Percentiles rank a stretch among this genome's conserved stretches.
These are phyloP conservation scores for Candida coquimbonensis DNA, from an alignment of 805 yeast species.

Conservation along the genomic window DNA sequence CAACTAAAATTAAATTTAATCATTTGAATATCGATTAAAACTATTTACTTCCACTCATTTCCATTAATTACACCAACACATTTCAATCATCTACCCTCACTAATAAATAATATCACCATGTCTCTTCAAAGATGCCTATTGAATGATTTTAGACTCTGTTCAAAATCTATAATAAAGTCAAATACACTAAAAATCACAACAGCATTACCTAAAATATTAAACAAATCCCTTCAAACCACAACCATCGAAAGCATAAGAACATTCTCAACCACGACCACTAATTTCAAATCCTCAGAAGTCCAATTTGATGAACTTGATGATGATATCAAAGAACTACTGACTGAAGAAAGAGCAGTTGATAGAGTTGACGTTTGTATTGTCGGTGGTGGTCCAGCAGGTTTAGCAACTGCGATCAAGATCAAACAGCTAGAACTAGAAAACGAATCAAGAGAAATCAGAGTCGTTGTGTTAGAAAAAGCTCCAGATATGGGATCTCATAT, in stretches of 20 bases:
- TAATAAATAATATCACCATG: not conserved
- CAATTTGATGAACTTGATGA: slow-evolving; percentile 24
- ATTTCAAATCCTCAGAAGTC: slow-evolving; percentile 18
- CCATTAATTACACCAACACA: too few relatives aligned
- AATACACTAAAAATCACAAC: not conserved
- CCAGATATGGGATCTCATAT: slow-evolving; percentile 90
- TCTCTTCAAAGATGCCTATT: slow-evolving; percentile 3
- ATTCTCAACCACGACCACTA: not conserved
- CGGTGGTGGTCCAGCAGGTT: slow-evolving; percentile 97
- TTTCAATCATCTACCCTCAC: too few relatives aligned
- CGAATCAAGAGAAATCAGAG: slow-evolving; percentile 64
- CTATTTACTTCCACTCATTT: too few relatives aligned
- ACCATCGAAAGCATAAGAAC: not conserved
- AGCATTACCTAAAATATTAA: not conserved
- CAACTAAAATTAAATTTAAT: too few relatives aligned
- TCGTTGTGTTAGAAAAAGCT: slow-evolving; percentile 87
- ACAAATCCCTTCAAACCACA: not conserved
- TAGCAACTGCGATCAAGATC: slow-evolving; percentile 84
- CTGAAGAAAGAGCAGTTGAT: slow-evolving; percentile 72
- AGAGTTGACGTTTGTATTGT: slow-evolving; percentile 91
- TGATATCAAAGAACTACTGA: slow-evolving; percentile 42
- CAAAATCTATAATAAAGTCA: not conserved
- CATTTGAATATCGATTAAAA: too few relatives aligned
- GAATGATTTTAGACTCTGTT: slow-evolving; percentile 8
- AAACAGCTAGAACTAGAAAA: slow-evolving; percentile 74